Conservation (phyloP, 306 rosid species). For the Astragalus membranaceus region DNA sequence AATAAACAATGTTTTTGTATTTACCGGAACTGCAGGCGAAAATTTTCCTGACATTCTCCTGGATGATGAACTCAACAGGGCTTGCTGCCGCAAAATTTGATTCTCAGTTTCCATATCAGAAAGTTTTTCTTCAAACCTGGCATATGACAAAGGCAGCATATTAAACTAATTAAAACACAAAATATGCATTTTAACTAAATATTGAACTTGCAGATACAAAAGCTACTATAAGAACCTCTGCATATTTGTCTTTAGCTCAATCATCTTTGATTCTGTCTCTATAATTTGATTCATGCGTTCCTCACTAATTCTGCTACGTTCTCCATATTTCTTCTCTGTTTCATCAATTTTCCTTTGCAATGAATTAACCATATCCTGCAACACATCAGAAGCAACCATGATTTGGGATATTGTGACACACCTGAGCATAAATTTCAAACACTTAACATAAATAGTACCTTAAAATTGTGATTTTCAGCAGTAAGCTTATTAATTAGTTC, state of each 20-base stretch:
- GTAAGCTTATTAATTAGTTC: constrained; percentile 47
- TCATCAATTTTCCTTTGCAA: constrained; percentile 69
- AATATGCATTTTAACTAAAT: constrained; percentile 1
- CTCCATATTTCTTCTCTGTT: constrained; percentile 50
- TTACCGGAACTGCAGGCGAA: constrained; percentile 42
- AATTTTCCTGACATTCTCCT: constrained; percentile 52
- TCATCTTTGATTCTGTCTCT: constrained; percentile 75
- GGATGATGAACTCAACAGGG: constrained; percentile 56
- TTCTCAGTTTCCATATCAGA: constrained; percentile 85
- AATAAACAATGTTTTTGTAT: constrained; percentile 7
- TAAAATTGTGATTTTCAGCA: too few species aligned
- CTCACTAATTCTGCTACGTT: constrained; percentile 41
- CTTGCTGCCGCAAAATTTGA: constrained; percentile 63
- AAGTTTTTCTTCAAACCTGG: constrained; percentile 85
- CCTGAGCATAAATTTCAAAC: too few species aligned
- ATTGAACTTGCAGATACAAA: constrained; percentile 6
- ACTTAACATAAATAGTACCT: too few species aligned
- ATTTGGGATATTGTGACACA: too few species aligned
- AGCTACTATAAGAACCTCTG: constrained; percentile 53
- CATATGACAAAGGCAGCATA: constrained; percentile 7
- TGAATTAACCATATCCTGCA: constrained; percentile 64
- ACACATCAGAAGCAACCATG: too few species aligned
- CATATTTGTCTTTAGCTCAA: constrained; percentile 71
- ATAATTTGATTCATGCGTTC: constrained; percentile 74
- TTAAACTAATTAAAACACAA: constrained; percentile 14